These are phyloP conservation scores for Tricholoma sp. DNA, from an alignment of 768 basidiomycete species.

Conservation along the genomic window DNA sequence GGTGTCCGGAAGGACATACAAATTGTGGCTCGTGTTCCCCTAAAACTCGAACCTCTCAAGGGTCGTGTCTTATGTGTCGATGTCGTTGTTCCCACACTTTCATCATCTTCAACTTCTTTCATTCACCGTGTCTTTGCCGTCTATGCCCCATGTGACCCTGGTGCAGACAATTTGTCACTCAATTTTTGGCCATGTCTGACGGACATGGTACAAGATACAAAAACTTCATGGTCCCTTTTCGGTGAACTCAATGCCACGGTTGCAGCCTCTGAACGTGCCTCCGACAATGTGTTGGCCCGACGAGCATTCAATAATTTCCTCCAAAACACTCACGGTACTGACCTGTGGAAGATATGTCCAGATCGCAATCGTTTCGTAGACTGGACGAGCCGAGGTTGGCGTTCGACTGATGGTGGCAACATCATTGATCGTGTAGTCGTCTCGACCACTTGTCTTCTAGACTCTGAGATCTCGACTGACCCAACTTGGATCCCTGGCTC, in stretches of 20 bases:
- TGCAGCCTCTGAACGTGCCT: constrained; percentile 5
- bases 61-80: constrained; percentile 9
- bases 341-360: background rate
- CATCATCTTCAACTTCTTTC: background rate
- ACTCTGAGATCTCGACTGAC: constrained; percentile 3
- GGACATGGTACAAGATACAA: background rate
- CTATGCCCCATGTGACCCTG: constrained; percentile 14
- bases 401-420: constrained; percentile 7
- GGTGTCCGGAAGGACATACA: constrained; percentile 7
- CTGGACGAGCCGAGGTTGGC: constrained; percentile 11
- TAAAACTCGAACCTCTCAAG: background rate
- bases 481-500: constrained; percentile 3
- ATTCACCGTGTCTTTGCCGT: constrained; percentile 9
- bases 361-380: constrained; percentile 9
- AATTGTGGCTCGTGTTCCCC: background rate
- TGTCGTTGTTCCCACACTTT: constrained; percentile 4
- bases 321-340: constrained; percentile 2
- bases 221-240: background rate
- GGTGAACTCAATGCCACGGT: constrained; percentile 9
- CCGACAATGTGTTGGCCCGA: constrained; percentile 2
- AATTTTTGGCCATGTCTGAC: constrained; percentile 10
- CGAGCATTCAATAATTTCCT: constrained; percentile 6
- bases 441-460: background rate
- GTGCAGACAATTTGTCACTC: background rate
- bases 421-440: constrained; percentile 19